phyloP scores from a whole-genome alignment of 176 grass and related monocot species.

The Lolium multiflorum region DNA sequence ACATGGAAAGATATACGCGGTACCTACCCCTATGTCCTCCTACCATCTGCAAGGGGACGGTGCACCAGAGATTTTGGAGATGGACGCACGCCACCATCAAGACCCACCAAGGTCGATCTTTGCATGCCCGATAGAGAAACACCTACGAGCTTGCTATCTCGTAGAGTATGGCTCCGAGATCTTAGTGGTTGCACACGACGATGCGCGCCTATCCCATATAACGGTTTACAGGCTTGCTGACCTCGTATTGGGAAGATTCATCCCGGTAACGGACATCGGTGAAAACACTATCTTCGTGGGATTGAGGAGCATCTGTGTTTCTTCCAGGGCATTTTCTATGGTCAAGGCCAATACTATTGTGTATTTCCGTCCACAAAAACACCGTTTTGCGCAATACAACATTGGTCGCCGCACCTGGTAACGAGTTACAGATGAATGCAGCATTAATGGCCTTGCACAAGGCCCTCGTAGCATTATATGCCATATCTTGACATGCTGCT shows the following conservation, averaged over 20 bases:
- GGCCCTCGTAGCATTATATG: not conserved
- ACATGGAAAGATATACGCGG: not conserved
- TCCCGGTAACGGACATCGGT: not conserved
- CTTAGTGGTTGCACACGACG: not conserved
- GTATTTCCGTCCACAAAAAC: not conserved
- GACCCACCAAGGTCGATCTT: not conserved
- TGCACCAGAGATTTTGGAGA: not conserved
- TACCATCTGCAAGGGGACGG: not conserved
- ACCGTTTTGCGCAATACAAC: not conserved
- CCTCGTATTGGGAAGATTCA: conserved; percentile 27
- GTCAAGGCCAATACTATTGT: not conserved
- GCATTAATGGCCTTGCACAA: not conserved
- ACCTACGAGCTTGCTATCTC: not conserved
- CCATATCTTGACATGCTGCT: conserved; percentile 26
- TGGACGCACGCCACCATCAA: not conserved
- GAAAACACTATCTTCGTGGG: conserved; percentile 8
- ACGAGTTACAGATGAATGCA: not conserved
- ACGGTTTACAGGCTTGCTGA: conserved; percentile 15
- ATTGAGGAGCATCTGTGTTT: not conserved
- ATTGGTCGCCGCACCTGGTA: not conserved
- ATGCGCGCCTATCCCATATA: not conserved
- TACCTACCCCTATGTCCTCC: not conserved
- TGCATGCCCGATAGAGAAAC: not conserved
- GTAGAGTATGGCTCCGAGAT: conserved; percentile 16
- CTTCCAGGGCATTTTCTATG: not conserved